Conservation (phyloP, 148 eudicot species). For the Chenopodium suecicum region DNA sequence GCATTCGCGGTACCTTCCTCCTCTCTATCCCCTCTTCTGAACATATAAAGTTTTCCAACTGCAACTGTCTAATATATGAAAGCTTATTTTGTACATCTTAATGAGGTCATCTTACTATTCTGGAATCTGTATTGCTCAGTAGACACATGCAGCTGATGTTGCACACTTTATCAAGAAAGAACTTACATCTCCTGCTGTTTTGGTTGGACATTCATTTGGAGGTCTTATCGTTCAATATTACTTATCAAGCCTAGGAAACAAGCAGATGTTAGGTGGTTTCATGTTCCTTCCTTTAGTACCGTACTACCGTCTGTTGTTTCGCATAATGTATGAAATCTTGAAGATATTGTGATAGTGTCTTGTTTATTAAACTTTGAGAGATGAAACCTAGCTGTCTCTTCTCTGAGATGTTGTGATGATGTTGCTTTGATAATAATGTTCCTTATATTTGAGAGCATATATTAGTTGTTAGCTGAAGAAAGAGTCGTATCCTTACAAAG, state of each 20-base stretch:
- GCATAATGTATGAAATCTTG: background rate
- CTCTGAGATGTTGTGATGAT: background rate
- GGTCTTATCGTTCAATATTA: conserved; percentile 88
- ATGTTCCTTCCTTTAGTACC: background rate
- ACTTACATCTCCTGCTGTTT: conserved; percentile 53
- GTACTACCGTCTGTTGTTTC: background rate
- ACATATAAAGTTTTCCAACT: background rate
- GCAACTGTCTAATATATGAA: background rate
- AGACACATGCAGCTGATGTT: conserved; percentile 86
- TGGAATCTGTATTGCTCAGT: conserved; percentile 37
- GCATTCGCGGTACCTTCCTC: background rate
- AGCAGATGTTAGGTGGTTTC: conserved; percentile 39
- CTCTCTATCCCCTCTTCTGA: background rate
- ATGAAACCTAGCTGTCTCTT: background rate
- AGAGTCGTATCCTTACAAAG: background rate
- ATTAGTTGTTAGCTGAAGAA: background rate
- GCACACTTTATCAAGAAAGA: conserved; percentile 70
- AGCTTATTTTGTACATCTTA: background rate
- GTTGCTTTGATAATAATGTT: background rate
- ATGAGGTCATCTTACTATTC: conserved; percentile 19
- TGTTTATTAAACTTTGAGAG: background rate
- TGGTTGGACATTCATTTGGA: conserved; percentile 95
- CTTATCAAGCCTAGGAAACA: conserved; percentile 47
- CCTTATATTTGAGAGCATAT: background rate
- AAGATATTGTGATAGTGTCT: background rate